These are phyloP conservation scores for Zygosaccharomyces pseudobailii DNA, from an alignment of 1,139 yeast genomes.

Conservation along the genomic window DNA sequence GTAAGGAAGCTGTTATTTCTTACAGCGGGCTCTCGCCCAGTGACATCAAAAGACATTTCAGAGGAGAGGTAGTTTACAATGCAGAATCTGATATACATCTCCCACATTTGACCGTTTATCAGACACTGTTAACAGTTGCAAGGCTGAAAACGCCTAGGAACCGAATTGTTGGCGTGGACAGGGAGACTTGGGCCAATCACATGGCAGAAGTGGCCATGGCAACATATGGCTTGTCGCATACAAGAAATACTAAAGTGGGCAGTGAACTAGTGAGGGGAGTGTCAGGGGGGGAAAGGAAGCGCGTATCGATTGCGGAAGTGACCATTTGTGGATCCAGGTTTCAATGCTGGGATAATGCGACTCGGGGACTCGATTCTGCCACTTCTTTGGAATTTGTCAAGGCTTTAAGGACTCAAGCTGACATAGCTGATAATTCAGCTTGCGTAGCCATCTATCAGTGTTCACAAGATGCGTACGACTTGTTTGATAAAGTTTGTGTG, in stretches of 20 bases:
- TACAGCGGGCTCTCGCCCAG: conserved; percentile 48
- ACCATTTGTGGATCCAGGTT: conserved; percentile 56
- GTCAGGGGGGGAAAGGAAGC: conserved; percentile 79
- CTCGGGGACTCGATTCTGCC: conserved; percentile 73
- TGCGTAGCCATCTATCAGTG: conserved; percentile 79
- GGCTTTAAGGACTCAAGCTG: conserved; percentile 61
- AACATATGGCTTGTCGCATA: conserved; percentile 64
- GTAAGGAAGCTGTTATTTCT: conserved; percentile 43
- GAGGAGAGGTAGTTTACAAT: conserved; percentile 69
- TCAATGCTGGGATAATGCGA: conserved; percentile 71
- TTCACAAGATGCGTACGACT: conserved; percentile 69
- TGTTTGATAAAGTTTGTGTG: conserved; percentile 69
- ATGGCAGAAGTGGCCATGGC: conserved; percentile 68
- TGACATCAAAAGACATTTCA: conserved; percentile 47
- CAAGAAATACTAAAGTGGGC: conserved; percentile 64
- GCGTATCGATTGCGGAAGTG: conserved; percentile 73
- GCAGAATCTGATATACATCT: conserved; percentile 71
- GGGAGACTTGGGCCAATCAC: conserved; percentile 56
- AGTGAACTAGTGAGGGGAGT: conserved; percentile 69
- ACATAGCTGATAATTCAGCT: conserved; percentile 53
- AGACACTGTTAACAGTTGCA: conserved; percentile 64
- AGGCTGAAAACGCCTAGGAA: conserved; percentile 60
- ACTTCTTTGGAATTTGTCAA: conserved; percentile 70
- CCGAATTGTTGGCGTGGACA: conserved; percentile 53
- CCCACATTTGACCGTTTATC: conserved; percentile 68